Conservation (phyloP, 257 asterid species). For the Gardenia jasminoides region DNA sequence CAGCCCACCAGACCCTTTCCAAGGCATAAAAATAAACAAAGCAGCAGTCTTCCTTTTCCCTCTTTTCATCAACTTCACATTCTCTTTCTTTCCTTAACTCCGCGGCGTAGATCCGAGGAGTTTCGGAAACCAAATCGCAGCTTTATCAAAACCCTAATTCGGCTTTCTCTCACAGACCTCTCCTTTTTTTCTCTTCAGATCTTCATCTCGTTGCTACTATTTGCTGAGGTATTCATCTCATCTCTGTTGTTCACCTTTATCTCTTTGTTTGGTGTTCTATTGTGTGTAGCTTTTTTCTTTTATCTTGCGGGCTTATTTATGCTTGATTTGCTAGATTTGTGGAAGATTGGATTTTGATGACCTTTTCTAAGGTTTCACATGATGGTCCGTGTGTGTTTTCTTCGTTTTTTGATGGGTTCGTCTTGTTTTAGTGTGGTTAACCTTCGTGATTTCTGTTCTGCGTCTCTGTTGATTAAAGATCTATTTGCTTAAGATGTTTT, state of each 20-base stretch:
- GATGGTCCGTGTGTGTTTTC: conserved; percentile 6
- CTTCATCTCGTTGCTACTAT: conserved; percentile 20
- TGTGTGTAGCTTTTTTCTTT: not conserved
- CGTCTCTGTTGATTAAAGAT: conserved; percentile 8
- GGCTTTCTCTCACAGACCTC: not conserved
- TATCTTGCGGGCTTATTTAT: not conserved
- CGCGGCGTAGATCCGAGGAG: conserved; percentile 58
- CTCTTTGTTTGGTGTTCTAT: not conserved
- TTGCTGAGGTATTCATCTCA: conserved; percentile 13
- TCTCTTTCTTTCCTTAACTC: conserved; percentile 31
- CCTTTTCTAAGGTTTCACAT: conserved; percentile 1
- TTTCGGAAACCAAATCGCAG: conserved; percentile 31
- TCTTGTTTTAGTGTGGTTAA: not conserved
- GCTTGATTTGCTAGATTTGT: not conserved
- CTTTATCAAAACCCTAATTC: conserved; percentile 17
- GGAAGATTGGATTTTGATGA: conserved; percentile 7
- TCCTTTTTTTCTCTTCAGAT: conserved; percentile 15
- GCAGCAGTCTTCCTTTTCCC: not conserved
- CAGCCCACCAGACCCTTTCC: not conserved
- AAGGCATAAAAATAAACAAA: not conserved
- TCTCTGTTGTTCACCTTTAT: not conserved
- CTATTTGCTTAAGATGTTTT: conserved; percentile 14
- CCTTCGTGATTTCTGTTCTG: not conserved
- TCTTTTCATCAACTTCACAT: not conserved
- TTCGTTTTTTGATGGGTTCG: not conserved